These are phyloP conservation scores for Acanthamoeba triangularis DNA, from an alignment of 208 protist genomes.

Conservation along the genomic window DNA sequence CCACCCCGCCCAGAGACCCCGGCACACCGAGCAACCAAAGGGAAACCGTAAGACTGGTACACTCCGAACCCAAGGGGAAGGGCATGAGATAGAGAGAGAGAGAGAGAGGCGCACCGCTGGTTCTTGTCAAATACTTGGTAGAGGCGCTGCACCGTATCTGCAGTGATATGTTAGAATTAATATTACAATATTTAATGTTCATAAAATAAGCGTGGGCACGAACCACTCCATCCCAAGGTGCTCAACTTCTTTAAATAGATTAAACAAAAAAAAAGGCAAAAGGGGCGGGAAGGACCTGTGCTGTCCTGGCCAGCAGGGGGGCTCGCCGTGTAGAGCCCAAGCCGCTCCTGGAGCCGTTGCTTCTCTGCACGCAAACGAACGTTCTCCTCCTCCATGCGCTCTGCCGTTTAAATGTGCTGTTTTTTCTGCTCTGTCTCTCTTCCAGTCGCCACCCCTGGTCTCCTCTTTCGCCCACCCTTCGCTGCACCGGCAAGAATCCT, in stretches of 20 bases:
- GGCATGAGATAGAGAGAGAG: not conserved
- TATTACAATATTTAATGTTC: no score
- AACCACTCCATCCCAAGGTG: no score
- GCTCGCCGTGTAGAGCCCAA: not conserved
- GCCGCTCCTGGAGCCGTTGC: not conserved
- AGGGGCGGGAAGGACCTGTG: not conserved
- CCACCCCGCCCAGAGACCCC: no score
- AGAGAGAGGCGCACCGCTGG: not conserved
- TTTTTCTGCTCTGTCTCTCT: not conserved
- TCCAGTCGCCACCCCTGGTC: no score
- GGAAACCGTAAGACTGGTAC: no score
- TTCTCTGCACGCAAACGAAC: slow-evolving; percentile 23
- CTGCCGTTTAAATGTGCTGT: not conserved
- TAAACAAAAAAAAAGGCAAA: not conserved
- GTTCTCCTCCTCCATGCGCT: slow-evolving; percentile 29
- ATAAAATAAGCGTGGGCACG: no score
- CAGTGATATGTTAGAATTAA: not conserved
- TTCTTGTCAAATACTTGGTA: not conserved
- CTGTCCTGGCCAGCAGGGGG: not conserved
- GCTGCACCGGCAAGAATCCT: no score
- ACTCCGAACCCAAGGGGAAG: no score
- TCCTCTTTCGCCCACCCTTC: no score
- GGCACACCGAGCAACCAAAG: no score
- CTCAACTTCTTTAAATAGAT: no score
- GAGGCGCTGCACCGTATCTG: not conserved